Evolutionary conservation across 108 stramenopile genomes (phyloP).

Genomic region (Cylindrotheca closterium): DNA sequence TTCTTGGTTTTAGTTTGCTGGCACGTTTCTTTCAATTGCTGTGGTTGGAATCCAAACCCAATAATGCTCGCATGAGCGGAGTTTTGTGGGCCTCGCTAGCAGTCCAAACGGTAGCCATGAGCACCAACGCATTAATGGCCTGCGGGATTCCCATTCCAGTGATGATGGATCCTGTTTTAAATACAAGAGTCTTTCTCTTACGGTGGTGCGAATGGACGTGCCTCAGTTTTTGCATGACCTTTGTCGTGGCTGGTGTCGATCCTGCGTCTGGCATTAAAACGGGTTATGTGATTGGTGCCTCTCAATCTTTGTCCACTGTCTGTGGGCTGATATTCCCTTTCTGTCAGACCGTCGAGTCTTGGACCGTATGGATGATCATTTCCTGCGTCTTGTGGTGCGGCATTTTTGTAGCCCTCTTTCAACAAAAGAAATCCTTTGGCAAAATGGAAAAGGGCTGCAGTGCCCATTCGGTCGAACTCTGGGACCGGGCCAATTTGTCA

Average conservation of each 20-base stretch:
- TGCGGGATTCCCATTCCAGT: too few relatives aligned
- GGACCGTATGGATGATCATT: slow-evolving; percentile 36
- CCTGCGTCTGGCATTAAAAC: not conserved
- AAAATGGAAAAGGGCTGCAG: too few relatives aligned
- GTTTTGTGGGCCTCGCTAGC: not conserved
- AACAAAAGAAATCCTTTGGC: slow-evolving; percentile 13
- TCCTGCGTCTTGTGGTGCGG: slow-evolving; percentile 32
- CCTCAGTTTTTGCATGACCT: slow-evolving; percentile 58
- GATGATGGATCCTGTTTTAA: too few relatives aligned
- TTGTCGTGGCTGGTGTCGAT: slow-evolving; percentile 49
- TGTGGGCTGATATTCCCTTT: slow-evolving; percentile 56
- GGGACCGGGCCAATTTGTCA: slow-evolving; percentile 34
- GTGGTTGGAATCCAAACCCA: not conserved
- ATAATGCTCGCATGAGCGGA: too few relatives aligned
- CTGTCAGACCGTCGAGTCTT: slow-evolving; percentile 38
- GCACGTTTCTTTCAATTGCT: not conserved
- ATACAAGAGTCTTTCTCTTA: slow-evolving; percentile 45
- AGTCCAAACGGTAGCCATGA: not conserved
- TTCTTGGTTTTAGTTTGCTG: not conserved
- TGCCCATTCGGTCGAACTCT: too few relatives aligned
- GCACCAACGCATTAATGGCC: not conserved
- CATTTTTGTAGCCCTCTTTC: slow-evolving; percentile 32
- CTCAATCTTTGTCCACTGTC: slow-evolving; percentile 31
- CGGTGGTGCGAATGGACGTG: slow-evolving; percentile 73
- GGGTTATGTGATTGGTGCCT: slow-evolving; percentile 9